phyloP scores from a whole-genome alignment of 345 rosid genomes.

The Boechera divaricarpa region DNA sequence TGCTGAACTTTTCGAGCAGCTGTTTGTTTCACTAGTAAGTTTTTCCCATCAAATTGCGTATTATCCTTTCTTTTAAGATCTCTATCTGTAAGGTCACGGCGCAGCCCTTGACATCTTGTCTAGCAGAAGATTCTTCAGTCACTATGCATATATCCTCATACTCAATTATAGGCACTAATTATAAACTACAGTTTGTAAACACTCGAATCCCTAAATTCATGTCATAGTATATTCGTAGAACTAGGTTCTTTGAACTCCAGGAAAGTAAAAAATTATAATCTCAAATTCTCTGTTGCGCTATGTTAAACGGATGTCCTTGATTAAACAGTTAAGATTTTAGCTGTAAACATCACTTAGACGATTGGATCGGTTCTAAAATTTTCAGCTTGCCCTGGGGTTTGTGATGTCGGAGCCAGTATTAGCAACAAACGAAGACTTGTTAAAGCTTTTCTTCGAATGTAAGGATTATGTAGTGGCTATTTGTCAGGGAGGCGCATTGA shows the following conservation, averaged over 20 bases:
- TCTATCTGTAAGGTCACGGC: background rate
- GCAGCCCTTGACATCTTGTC: background rate
- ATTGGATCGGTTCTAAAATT: slow-evolving; percentile 31
- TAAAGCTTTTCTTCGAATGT: slow-evolving; percentile 79
- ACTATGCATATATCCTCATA: background rate
- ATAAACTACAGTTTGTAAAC: slow-evolving; percentile 3
- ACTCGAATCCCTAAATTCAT: background rate
- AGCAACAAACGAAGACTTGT: slow-evolving; percentile 57
- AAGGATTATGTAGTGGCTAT: slow-evolving; percentile 71
- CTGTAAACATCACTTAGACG: slow-evolving; percentile 17
- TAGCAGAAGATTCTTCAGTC: slow-evolving; percentile 4
- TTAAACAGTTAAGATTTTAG: slow-evolving; percentile 27
- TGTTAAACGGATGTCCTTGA: slow-evolving; percentile 6
- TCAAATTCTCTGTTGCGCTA: slow-evolving; percentile 9
- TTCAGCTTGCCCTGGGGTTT: slow-evolving; percentile 78
- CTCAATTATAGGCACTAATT: background rate
- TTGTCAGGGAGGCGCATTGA: slow-evolving; percentile 68
- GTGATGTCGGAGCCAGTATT: slow-evolving; percentile 67
- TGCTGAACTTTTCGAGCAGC: slow-evolving; percentile 74
- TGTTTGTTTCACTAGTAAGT: slow-evolving; percentile 85
- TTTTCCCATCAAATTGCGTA: slow-evolving; percentile 5
- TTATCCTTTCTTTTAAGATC: background rate
- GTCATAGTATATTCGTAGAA: background rate
- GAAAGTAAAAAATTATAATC: background rate
- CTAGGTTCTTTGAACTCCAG: background rate